Conservation (phyloP, 768 basidiomycete genomes). For the Dendrothele bispora region DNA sequence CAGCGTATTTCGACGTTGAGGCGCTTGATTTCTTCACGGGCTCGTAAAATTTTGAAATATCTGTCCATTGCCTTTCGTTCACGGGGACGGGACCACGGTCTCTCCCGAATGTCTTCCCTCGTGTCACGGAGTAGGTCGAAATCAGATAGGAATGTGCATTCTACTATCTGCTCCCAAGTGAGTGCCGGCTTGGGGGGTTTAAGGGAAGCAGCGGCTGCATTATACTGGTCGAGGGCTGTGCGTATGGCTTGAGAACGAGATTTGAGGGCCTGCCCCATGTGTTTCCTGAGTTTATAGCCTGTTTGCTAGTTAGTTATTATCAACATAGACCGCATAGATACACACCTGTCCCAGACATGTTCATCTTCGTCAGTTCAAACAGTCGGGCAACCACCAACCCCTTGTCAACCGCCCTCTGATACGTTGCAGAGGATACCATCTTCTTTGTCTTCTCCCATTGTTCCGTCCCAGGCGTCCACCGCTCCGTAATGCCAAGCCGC, state of each 20-base stretch:
- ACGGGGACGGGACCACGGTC: conserved; percentile 13
- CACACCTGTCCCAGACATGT: conserved; percentile 15
- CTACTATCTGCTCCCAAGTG: conserved; percentile 21
- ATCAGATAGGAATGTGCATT: conserved; percentile 21
- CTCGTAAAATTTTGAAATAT: conserved; percentile 16
- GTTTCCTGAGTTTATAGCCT: too few relatives aligned
- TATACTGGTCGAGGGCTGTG: conserved; percentile 17
- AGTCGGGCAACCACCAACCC: conserved; percentile 7
- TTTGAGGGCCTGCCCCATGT: too few relatives aligned
- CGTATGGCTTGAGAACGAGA: conserved; percentile 16
- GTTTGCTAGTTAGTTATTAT: too few relatives aligned
- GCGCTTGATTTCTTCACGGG: conserved; percentile 21
- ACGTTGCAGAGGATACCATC: not conserved
- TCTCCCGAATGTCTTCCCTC: not conserved
- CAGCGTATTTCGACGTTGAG: conserved; percentile 22
- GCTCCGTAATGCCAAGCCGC: conserved; percentile 2
- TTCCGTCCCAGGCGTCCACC: conserved; percentile 1
- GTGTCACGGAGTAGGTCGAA: conserved; percentile 19
- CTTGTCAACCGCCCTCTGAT: conserved; percentile 5
- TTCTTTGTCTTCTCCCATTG: not conserved
- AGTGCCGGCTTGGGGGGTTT: conserved; percentile 9
- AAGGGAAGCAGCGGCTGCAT: conserved; percentile 10
- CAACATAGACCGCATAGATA: too few relatives aligned
- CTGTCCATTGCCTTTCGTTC: conserved; percentile 12
- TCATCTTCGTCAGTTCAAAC: conserved; percentile 15